These are phyloP conservation scores for Globisporangium takayamanum DNA, from an alignment of 352 stramenopile genomes.

Conservation along the genomic window DNA sequence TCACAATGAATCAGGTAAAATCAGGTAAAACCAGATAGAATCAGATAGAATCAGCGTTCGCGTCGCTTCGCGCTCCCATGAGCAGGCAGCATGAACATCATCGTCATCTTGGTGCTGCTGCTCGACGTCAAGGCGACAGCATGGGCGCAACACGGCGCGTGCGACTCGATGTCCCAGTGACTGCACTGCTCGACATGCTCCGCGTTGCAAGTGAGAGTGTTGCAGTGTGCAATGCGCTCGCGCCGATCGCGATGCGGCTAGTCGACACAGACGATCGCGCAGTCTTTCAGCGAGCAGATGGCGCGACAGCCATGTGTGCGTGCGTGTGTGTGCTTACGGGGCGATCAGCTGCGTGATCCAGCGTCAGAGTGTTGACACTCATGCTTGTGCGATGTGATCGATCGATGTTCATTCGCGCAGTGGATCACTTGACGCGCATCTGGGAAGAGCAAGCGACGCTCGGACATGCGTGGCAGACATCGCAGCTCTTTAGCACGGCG, in stretches of 20 bases:
- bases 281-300: constrained; percentile 49
- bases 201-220: constrained; percentile 21
- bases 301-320: constrained; percentile 42
- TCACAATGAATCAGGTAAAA: too few relatives aligned
- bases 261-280: constrained; percentile 40
- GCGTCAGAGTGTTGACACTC: not conserved
- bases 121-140: too few relatives aligned
- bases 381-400: not conserved
- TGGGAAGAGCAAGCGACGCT: constrained; percentile 50
- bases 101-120: too few relatives aligned
- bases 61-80: too few relatives aligned
- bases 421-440: constrained; percentile 51
- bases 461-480: constrained; percentile 31
- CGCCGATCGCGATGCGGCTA: constrained; percentile 53
- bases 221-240: constrained; percentile 33
- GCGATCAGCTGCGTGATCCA: not conserved
- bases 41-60: too few relatives aligned
- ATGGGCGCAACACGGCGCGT: constrained; percentile 13
- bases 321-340: not conserved
- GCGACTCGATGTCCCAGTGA: constrained; percentile 24
- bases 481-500: constrained; percentile 25
- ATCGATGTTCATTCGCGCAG: constrained; percentile 14
- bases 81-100: too few relatives aligned
- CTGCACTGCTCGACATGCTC: constrained; percentile 38
- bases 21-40: too few relatives aligned